These are phyloP conservation scores for Trypanosoma rangeli DNA, from an alignment of 208 protist species.

Conservation along the genomic window DNA sequence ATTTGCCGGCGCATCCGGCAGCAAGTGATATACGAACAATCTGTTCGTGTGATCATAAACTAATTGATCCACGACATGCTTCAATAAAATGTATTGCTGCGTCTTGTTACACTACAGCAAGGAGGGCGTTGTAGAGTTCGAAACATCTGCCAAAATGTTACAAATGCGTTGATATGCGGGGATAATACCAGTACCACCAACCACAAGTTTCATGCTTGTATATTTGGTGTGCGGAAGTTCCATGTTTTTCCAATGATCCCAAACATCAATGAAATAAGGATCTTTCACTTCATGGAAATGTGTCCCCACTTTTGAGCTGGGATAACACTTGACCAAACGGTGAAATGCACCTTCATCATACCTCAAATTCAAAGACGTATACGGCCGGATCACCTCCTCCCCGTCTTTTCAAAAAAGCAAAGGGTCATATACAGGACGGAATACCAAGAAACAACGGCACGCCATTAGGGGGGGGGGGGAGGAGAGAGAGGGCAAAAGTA, in stretches of 20 bases:
- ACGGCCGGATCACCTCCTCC: constrained; percentile 87
- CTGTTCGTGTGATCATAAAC: constrained; percentile 71
- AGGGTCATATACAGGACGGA: constrained; percentile 62
- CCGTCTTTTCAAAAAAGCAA: constrained; percentile 81
- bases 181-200: constrained; percentile 89
- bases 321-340: constrained; percentile 84
- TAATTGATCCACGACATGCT: constrained; percentile 22
- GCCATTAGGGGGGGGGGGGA: constrained; percentile 27
- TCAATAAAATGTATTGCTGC: no score
- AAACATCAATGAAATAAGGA: constrained; percentile 57
- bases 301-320: constrained; percentile 90
- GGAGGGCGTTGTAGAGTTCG: no score
- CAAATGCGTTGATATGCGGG: constrained; percentile 91
- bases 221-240: constrained; percentile 86
- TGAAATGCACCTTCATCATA: constrained; percentile 83
- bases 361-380: constrained; percentile 79
- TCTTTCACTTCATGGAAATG: constrained; percentile 92
- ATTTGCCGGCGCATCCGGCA: constrained; percentile 65
- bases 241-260: background rate
- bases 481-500: constrained; percentile 81
- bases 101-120: no score
- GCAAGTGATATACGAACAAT: constrained; percentile 90
- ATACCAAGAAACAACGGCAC: constrained; percentile 59
- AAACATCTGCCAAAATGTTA: constrained; percentile 62
- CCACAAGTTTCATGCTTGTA: constrained; percentile 82